Evolutionary conservation across 169 alveolate species (phyloP).

Genomic region (Eimeria maxima): DNA sequence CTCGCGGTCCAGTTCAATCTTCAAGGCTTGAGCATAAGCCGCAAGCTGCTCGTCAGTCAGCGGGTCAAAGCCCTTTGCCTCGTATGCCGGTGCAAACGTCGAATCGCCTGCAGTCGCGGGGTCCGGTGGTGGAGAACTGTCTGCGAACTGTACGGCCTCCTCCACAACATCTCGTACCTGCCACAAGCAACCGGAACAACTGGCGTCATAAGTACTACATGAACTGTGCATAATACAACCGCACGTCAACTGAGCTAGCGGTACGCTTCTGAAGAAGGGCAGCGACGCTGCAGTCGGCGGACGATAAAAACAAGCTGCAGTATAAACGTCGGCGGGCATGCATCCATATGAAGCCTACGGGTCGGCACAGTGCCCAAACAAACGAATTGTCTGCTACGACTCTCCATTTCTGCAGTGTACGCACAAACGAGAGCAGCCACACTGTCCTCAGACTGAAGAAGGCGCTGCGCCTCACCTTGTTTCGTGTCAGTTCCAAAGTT

Average conservation of each 20-base stretch:
- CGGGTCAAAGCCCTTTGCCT: slow-evolving; percentile 52
- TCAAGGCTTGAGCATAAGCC: slow-evolving; percentile 75
- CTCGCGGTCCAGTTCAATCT: slow-evolving; percentile 64
- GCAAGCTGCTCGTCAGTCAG: slow-evolving; percentile 19
- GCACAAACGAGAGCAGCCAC: background rate
- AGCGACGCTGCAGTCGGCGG: background rate
- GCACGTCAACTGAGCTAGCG: background rate
- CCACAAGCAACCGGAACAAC: background rate
- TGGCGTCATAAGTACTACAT: background rate
- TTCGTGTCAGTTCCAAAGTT: slow-evolving; percentile 83
- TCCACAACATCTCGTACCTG: slow-evolving; percentile 70
- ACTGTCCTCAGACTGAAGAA: background rate
- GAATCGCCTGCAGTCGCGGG: slow-evolving; percentile 67
- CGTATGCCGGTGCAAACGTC: slow-evolving; percentile 77
- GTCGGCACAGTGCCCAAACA: background rate
- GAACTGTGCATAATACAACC: background rate
- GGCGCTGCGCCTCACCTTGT: slow-evolving; percentile 70
- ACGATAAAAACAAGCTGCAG: background rate
- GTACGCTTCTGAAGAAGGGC: background rate
- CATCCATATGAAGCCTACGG: background rate
- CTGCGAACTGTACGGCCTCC: slow-evolving; percentile 82
- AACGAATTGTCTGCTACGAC: background rate
- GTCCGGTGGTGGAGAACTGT: slow-evolving; percentile 55
- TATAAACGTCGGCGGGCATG: background rate
- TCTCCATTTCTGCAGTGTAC: slow-evolving; percentile 12